Percentiles rank a stretch among this genome's conserved stretches.
phyloP scores from a whole-genome alignment of 2,329 filamentous ascomycete genomes.

The Paradendryphiella salina region DNA sequence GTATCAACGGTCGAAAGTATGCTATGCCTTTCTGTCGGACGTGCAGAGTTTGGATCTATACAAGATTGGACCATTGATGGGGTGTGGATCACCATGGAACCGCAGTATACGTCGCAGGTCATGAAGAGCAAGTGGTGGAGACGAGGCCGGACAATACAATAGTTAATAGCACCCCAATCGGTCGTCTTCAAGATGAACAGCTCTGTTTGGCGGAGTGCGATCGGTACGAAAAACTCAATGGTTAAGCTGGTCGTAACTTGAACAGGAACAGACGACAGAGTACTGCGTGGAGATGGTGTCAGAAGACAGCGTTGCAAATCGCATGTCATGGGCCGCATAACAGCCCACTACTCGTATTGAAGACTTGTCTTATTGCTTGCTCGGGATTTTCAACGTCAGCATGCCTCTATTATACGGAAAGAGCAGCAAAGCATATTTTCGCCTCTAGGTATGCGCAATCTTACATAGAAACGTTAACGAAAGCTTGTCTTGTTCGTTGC shows the following conservation, averaged over 20 bases:
- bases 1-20: background rate
- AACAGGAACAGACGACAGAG: too few relatives aligned
- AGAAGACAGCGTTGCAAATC: background rate
- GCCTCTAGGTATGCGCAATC: too few relatives aligned
- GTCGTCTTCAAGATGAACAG: background rate
- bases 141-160: constrained; percentile 4
- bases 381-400: constrained; percentile 28
- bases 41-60: background rate
- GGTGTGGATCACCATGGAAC: too few relatives aligned
- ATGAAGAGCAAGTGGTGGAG: background rate
- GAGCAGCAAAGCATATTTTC: constrained; percentile 20
- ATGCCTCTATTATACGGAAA: constrained; percentile 27
- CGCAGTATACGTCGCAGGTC: background rate
- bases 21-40: constrained; percentile 5
- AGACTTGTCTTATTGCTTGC: constrained; percentile 27
- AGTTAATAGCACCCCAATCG: background rate
- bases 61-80: too few relatives aligned
- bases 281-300: too few relatives aligned
- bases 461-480: too few relatives aligned
- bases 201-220: too few relatives aligned
- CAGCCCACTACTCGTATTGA: constrained; percentile 24
- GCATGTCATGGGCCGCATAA: constrained; percentile 27
- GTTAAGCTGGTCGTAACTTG: too few relatives aligned
- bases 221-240: too few relatives aligned
- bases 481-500: constrained; percentile 5